phyloP scores from a whole-genome alignment of 2,329 filamentous ascomycete genomes.

The Alternaria angustiovoidea region DNA sequence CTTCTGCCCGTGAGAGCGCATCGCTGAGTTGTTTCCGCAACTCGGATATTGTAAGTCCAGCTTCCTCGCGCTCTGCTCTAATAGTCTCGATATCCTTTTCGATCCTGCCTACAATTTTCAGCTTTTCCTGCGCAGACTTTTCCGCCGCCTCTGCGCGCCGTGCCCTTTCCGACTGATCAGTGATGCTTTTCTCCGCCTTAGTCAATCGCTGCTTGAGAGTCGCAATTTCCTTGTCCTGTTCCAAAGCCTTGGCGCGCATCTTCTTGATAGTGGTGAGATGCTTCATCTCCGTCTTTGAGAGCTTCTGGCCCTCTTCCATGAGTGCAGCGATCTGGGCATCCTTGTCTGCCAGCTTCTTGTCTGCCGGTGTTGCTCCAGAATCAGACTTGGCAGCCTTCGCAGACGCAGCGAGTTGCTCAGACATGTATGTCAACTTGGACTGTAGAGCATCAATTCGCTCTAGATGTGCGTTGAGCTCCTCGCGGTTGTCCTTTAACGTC shows the following conservation, averaged over 20 bases:
- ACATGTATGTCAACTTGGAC: conserved; percentile 87
- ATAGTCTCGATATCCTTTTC: conserved; percentile 68
- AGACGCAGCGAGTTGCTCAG: conserved; percentile 78
- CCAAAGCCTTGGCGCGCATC: conserved; percentile 63
- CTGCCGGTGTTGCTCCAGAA: conserved; percentile 50
- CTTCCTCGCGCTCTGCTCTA: conserved; percentile 69
- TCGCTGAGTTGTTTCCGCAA: conserved; percentile 74
- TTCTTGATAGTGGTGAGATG: conserved; percentile 85
- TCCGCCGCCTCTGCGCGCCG: conserved; percentile 67
- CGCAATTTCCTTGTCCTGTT: conserved; percentile 61
- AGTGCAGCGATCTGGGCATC: conserved; percentile 89
- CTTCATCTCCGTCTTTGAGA: conserved; percentile 86
- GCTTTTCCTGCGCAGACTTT: conserved; percentile 64
- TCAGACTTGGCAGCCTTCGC: conserved; percentile 71
- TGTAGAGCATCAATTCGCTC: conserved; percentile 93
- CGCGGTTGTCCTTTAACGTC: conserved; percentile 70
- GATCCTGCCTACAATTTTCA: conserved; percentile 60
- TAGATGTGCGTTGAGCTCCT: conserved; percentile 82
- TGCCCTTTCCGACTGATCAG: conserved; percentile 67
- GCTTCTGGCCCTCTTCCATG: conserved; percentile 89
- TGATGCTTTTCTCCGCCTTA: conserved; percentile 71
- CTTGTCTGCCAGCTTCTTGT: conserved; percentile 86
- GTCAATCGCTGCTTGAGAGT: conserved; percentile 67
- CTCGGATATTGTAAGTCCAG: conserved; percentile 71
- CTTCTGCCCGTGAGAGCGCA: conserved; percentile 71